Base-by-base conservation (phyloP, 768 basidiomycete genomes). In the Lactarius indigo region DNA sequence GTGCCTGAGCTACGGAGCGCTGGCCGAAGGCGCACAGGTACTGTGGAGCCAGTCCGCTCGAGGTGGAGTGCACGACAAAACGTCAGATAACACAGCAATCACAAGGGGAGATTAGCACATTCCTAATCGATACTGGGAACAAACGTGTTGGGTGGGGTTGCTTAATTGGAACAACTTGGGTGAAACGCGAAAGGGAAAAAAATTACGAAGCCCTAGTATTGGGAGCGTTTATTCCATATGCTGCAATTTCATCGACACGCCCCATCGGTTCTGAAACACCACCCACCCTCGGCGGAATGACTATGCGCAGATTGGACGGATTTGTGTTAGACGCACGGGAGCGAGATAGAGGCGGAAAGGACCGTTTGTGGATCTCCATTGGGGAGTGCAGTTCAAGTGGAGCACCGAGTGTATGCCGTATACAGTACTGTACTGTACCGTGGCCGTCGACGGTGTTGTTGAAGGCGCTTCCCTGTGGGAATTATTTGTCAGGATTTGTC, bases 1-100 rank as follows among this genome's bases (percentile, higher is more conserved):
- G 66, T 60, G 33, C 66, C 58, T 64, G 66, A 55, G 2, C 31
- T 9, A 23, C 66, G 66, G 66, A 64, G 66, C 66, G 66, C 66
- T 64, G 62, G 26, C 9, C 15, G 37, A 37, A 42, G n/a, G 33
- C 6, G 58, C 23, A 28, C 58, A 50, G 41, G 26, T 30, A 30
- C 37, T 15, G 37, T 68, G 66, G 62, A 64, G 66, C 61, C 42
- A 10, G 31, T 35, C 23, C 18, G 20, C 66, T 41, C 50, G 31
- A 33, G 59, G 66, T 68, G 57, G 58, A 60, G 58, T 58, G n/a
- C 37, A 30, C 41, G 50, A 31, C 13, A 33, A 30, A 37, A 62
- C 28, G 31, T 20, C 23, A 67, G 57, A 64, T 63, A 54, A 61
- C 58, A 33, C 31, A 57, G 31, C 30, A 26, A 56, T 59, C 52